Base-by-base conservation (phyloP, 148 eudicot genomes). In the Chenopodium quinoa region DNA sequence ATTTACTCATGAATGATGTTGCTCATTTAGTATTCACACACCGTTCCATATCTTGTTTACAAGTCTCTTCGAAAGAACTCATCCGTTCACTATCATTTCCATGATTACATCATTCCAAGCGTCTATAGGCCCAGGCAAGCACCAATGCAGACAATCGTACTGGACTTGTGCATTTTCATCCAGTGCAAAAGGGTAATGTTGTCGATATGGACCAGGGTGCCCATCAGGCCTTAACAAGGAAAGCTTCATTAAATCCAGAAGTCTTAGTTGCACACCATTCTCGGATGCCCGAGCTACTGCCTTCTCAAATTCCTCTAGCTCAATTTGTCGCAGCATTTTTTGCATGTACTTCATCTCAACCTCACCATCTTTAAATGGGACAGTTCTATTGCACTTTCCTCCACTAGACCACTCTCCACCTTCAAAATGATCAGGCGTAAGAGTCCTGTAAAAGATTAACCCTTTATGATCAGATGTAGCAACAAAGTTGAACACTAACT, bases 101-200 rank as follows among this genome's bases (percentile, higher is more conserved):
- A 92, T 89, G 12, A 94, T 75, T 46, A 94, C 76, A 86, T 92
- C 97, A 79, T 92, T 94, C 98, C 98, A 94, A 3, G 94, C 52
- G 66, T 94, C 98, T 25, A 94, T 94, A 6, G 98, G 98, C 73
- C 98, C 98, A 1, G 98, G 98, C 85, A 94, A 83, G 85, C 98
- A 94, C 98, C 98, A 94, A 68, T 94, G 98, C 83, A 94, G 76
- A 80, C 98, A 94, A 82, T 94, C 98, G 23, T 76, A 82, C 25
- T 86, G 83, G 9, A 89, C 82, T 80, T 62, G 71, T 0, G 83
- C 82, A 34, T 83, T 86, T 70, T 84, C 87, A 20, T 80, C 81
- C 67, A 71, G 83, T 1, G 84, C 88, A 75, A 83, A 92, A 7
- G 98, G 98, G 50, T 91, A 76, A 62, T 81, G 88, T 48, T 83